phyloP scores from a whole-genome alignment of 1,284 basidiomycete species.

The Neotropicomus parvogracilis region DNA sequence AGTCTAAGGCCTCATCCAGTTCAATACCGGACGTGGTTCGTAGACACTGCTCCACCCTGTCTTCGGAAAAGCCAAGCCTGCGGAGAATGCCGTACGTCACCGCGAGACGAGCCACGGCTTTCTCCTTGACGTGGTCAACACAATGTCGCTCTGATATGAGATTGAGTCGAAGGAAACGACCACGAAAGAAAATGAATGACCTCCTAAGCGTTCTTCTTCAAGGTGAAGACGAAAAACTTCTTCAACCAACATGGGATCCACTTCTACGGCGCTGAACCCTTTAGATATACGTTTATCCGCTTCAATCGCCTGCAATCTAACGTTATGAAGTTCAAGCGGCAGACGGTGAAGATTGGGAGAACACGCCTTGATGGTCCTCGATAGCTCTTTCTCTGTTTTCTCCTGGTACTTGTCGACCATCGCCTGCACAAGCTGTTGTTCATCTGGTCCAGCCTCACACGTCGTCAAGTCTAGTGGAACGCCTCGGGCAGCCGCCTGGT shows the following conservation, averaged over 20 bases:
- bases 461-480: slow-evolving; percentile 24
- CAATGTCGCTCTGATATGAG: slow-evolving; percentile 33
- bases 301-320: slow-evolving; percentile 63
- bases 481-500: slow-evolving; percentile 4
- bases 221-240: slow-evolving; percentile 54
- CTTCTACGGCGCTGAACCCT: slow-evolving; percentile 59
- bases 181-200: slow-evolving; percentile 6
- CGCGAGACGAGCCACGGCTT: slow-evolving; percentile 67
- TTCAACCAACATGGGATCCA: slow-evolving; percentile 60
- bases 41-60: slow-evolving; percentile 69
- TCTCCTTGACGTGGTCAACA: slow-evolving; percentile 63
- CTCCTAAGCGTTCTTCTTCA: slow-evolving; percentile 31
- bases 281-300: slow-evolving; percentile 77
- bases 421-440: slow-evolving; percentile 53
- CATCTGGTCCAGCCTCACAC: slow-evolving; percentile 41
- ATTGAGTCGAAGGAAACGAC: slow-evolving; percentile 6
- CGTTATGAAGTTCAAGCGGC: slow-evolving; percentile 5
- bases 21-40: slow-evolving; percentile 62
- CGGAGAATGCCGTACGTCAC: slow-evolving; percentile 82
- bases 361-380: slow-evolving; percentile 51
- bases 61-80: slow-evolving; percentile 77
- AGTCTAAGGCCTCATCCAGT: slow-evolving; percentile 88
- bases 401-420: slow-evolving; percentile 84
- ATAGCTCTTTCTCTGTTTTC: slow-evolving; percentile 85
- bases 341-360: not conserved